Evolutionary conservation across 441 rosid genomes (phyloP), one percentile per base, ranked within the genome.

Genomic region (Bocquillonia castaneifolia): DNA sequence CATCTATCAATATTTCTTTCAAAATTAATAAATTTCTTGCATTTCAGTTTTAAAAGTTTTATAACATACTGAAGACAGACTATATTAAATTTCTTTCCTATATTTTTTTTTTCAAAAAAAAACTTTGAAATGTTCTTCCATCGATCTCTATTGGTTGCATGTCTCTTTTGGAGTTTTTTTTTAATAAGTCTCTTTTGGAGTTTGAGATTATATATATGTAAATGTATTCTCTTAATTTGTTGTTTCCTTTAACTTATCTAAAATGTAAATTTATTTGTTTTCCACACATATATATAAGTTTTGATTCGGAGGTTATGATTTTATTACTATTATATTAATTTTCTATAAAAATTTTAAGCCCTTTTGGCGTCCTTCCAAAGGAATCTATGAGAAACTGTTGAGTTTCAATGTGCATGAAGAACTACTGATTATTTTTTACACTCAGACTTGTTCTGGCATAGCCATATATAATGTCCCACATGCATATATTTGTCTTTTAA

Each of bases 381-480:
- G 72, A 55, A 66, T 71, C 72, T 67, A 39, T 39, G 20, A 61
- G 48, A 10, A 70, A 65, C 59, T 58, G 59, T 45, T 26, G 31
- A 26, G 67, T 65, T 74, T 70, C 22, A 65, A 59, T 60, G 60
- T 52, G 78, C 71, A 64, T 26, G 57, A 69, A 53, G 42, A 68
- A 37, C 57, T 37, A 1, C 17, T 3, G 17, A 57, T 17, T 54
- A n/a, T 45, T 36, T 10, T 26, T 44, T 59, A 47, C 66, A 55
- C 66, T 60, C 29, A 51, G 67, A 44, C 42, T 71, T 71, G 18
- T 8, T 45, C 68, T 61, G 67, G 25, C 71, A 59, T n/a, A n/a
- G n/a, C n/a, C n/a, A 36, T 36, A 36, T 36, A n/a, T 29, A 72
- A 55, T 69, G 70, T 72, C 75, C 68, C 71, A 66, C 72, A 57